Conservation (phyloP, 1,284 basidiomycete species). For the Puccinia polysora region DNA sequence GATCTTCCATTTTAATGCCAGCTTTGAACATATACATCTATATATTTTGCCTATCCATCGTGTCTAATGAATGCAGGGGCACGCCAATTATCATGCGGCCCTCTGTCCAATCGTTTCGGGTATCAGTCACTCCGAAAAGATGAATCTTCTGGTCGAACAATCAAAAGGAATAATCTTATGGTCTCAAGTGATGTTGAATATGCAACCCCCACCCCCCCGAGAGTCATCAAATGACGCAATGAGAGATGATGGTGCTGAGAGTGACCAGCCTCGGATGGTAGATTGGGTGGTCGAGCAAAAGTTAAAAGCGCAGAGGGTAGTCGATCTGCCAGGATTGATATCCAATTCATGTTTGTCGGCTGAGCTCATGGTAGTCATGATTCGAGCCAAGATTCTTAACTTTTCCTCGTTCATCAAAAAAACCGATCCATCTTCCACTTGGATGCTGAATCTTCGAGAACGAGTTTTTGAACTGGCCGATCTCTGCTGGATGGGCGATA, state of each 20-base stretch:
- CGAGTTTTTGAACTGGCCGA: conserved; percentile 14
- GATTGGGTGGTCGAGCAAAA: conserved; percentile 12
- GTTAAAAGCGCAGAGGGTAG: not conserved
- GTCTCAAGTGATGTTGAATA: conserved; percentile 15
- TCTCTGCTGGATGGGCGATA: conserved; percentile 1
- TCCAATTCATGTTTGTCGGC: not conserved
- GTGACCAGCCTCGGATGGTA: not conserved
- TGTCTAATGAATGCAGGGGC: not conserved
- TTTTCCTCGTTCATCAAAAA: not conserved
- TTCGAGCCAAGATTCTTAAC: conserved; percentile 1
- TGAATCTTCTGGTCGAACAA: conserved; percentile 29
- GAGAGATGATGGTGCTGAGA: not conserved
- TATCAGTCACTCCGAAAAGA: conserved; percentile 24
- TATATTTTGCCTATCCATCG: not conserved
- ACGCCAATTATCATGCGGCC: conserved; percentile 15
- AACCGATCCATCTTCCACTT: not conserved
- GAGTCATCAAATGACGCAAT: not conserved
- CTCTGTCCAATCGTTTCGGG: conserved; percentile 23
- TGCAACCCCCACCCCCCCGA: not conserved
- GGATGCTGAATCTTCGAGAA: not conserved
- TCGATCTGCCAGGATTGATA: conserved; percentile 12
- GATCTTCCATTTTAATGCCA: too few relatives aligned
- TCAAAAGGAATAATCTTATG: conserved; percentile 28
- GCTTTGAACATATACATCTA: too few relatives aligned
- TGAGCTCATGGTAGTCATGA: not conserved